Percentiles rank a stretch among this genome's conserved stretches.
Conservation (phyloP, 176 grass and related monocot species). For the Musa itinerans region DNA sequence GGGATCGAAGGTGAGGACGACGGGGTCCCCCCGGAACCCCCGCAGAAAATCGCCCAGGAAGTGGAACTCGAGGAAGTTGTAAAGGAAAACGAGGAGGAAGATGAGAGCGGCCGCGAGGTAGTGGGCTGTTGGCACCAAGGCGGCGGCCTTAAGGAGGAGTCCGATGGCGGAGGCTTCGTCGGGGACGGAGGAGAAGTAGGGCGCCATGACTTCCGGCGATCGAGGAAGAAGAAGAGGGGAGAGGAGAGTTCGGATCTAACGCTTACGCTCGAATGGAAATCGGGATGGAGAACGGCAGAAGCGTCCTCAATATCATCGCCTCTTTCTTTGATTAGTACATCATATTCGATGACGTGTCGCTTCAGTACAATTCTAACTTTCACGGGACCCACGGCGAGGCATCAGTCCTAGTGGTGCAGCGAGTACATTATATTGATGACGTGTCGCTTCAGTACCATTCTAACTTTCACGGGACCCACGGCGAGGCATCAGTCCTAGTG, state of each 20-base stretch:
- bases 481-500: too few relatives aligned
- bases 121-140: conserved; percentile 27
- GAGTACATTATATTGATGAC: too few relatives aligned
- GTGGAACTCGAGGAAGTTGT: conserved; percentile 87
- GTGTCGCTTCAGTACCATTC: too few relatives aligned
- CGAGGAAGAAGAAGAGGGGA: background rate
- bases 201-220: conserved; percentile 18
- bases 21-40: conserved; percentile 54
- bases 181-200: background rate
- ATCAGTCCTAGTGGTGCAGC: too few relatives aligned
- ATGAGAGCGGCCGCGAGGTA: conserved; percentile 41
- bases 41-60: conserved; percentile 47
- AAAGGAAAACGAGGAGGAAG: conserved; percentile 28
- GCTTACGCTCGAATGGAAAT: background rate
- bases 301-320: too few relatives aligned
- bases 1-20: conserved; percentile 71
- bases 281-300: too few relatives aligned
- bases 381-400: too few relatives aligned
- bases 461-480: too few relatives aligned
- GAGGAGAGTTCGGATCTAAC: background rate
- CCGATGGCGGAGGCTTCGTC: conserved; percentile 30
- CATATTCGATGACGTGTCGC: too few relatives aligned
- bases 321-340: too few relatives aligned
- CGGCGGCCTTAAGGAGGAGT: conserved; percentile 49
- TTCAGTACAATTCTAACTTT: too few relatives aligned